Percentiles rank a stretch among this genome's conserved stretches.
phyloP scores from a whole-genome alignment of 805 yeast species.

The Candida ulmi region DNA sequence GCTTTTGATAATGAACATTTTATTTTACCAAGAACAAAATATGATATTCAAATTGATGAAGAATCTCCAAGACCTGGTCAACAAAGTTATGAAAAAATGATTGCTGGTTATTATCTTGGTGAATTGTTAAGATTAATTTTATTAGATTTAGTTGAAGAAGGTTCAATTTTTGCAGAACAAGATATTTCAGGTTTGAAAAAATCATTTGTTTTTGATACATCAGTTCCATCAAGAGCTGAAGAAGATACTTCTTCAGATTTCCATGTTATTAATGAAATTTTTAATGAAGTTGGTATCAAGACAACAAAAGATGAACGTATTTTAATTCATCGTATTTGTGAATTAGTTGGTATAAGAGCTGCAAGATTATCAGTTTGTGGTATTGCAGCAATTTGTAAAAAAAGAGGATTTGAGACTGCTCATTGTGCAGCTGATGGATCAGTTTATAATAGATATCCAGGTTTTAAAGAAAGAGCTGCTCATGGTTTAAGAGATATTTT shows the following conservation, averaged over 20 bases:
- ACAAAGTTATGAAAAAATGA: slow-evolving; percentile 95
- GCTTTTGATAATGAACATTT: slow-evolving; percentile 89
- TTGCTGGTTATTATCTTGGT: slow-evolving; percentile 94
- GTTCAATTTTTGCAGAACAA: slow-evolving; percentile 65
- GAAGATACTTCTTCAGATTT: slow-evolving; percentile 84
- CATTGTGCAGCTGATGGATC: slow-evolving; percentile 98
- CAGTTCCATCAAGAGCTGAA: slow-evolving; percentile 82
- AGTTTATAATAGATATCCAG: slow-evolving; percentile 90
- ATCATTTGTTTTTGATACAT: slow-evolving; percentile 79
- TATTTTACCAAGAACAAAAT: slow-evolving; percentile 84
- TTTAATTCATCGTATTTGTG: slow-evolving; percentile 76
- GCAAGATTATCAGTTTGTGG: slow-evolving; percentile 93
- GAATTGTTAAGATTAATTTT: slow-evolving; percentile 80
- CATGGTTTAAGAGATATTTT: slow-evolving; percentile 83
- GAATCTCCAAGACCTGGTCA: slow-evolving; percentile 95
- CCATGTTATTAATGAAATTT: slow-evolving; percentile 64
- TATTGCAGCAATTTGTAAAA: slow-evolving; percentile 87
- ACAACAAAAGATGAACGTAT: slow-evolving; percentile 77
- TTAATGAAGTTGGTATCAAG: slow-evolving; percentile 47
- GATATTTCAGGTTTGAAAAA: slow-evolving; percentile 55
- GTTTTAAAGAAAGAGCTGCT: slow-evolving; percentile 85
- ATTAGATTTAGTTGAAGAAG: slow-evolving; percentile 61
- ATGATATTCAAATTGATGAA: slow-evolving; percentile 72
- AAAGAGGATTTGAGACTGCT: slow-evolving; percentile 70
- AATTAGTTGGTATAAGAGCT: slow-evolving; percentile 85